Evolutionary conservation across 2,329 filamentous ascomycete genomes (phyloP), one percentile per base, ranked within the genome.

Genomic region (Phaeosphaeriaceae sp.): DNA sequence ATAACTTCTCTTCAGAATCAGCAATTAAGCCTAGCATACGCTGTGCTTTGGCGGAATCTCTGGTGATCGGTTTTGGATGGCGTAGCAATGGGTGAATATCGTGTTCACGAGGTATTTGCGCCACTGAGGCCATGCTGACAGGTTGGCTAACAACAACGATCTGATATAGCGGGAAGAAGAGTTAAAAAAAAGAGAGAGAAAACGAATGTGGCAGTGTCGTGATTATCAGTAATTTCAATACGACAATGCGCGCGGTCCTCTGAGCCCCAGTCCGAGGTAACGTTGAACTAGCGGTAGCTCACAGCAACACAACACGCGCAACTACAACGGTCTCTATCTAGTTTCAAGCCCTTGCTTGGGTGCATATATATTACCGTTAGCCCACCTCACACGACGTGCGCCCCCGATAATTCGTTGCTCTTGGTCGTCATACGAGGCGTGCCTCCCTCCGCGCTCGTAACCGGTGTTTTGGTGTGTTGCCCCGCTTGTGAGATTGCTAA

Each of bases 1-100:
- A 52, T 15, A 50, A 37, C 12, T 50, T 54, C 36, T 61, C 63
- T 42, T 61, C 61, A 28, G 60, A 57, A 26, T 62, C 62, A 26
- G 61, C 56, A 28, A 66, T 57, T 26, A 65, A 33, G 11, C 54
- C 57, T 21, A 66, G 51, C 58, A 66, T 65, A 44, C 56, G 63
- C 40, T 66, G 58, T 12, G 63, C 63, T 50, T 60, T 65, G 21
- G 61, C 63, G 28, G 60, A 56, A 42, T 66, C 61, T 48, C 61
- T 54, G 28, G 59, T 64, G 21, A 66, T 60, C 38, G 63, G 63
- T 33, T 56, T 54, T 34, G 61, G 61, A 38, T 66, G 61, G n/a
- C 63, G 54, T 9, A 66, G 46, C 6, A 63, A 47, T 30, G 62
- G 62, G 44, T 64, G 60, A n/a, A 62, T 47, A 34, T 60, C 58